Percentiles rank a stretch among this genome's conserved stretches.
Conservation (phyloP, 768 basidiomycete genomes). For the Leccinum longicurvipes region DNA sequence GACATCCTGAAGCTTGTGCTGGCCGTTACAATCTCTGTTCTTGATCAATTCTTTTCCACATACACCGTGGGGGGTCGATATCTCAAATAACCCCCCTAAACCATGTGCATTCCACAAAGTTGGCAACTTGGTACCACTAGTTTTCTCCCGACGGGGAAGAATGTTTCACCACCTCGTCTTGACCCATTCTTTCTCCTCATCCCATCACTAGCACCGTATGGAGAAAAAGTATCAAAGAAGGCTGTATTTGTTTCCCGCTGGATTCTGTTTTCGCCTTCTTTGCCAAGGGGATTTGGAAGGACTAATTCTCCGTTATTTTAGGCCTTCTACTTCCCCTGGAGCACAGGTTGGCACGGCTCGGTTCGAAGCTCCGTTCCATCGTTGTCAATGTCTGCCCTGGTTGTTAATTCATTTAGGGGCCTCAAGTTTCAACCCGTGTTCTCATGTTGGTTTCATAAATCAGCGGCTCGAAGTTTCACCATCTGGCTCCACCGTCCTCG, state of each 20-base stretch:
- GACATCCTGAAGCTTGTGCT: constrained; percentile 14
- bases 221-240: too few relatives aligned
- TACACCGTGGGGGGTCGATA: constrained; percentile 2
- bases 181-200: background rate
- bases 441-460: background rate
- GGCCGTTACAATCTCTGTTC: too few relatives aligned
- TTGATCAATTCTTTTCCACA: too few relatives aligned
- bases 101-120: background rate
- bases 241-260: too few relatives aligned
- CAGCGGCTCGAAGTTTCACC: background rate
- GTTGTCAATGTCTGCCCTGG: background rate
- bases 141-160: too few relatives aligned
- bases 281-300: background rate
- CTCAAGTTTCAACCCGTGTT: too few relatives aligned
- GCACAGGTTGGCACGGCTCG: background rate
- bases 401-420: too few relatives aligned
- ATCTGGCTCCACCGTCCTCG: background rate
- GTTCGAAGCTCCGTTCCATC: background rate
- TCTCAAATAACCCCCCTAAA: background rate
- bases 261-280: background rate
- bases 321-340: background rate
- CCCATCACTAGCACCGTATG: background rate
- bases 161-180: background rate
- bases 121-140: too few relatives aligned
- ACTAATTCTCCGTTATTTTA: background rate